A percentile compares a stretch with the other conserved stretches of the same genome.
These are phyloP conservation scores for Ogataea ramenticola DNA, from an alignment of 805 yeast species.

Conservation along the genomic window DNA sequence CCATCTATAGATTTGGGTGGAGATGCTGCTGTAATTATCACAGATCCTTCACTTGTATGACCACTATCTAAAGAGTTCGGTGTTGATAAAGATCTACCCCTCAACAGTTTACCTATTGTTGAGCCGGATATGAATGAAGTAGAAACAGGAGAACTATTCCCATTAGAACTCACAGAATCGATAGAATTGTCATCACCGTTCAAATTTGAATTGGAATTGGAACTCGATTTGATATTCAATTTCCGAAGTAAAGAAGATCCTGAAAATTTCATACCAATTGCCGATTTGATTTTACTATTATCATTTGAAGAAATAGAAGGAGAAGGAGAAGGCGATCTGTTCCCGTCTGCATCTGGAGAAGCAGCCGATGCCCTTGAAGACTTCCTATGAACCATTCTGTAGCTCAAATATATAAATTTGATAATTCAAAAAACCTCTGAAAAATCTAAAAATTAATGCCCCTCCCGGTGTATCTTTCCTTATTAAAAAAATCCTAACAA, in stretches of 20 bases:
- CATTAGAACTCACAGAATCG: neutral
- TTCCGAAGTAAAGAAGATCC: neutral
- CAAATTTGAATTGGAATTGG: neutral
- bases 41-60: neutral
- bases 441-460: too few species aligned
- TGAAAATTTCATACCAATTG: neutral
- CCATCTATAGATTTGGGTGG: too few species aligned
- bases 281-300: too few species aligned
- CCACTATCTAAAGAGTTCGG: neutral
- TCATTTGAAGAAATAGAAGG: neutral
- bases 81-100: neutral
- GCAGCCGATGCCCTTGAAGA: neutral
- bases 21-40: too few species aligned
- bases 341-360: neutral
- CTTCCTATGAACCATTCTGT: too few species aligned
- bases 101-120: neutral
- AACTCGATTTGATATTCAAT: neutral
- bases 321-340: neutral
- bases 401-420: neutral
- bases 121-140: neutral
- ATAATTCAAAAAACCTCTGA: neutral
- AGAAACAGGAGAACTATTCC: neutral
- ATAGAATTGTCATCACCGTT: neutral
- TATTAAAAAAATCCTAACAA: too few species aligned
- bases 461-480: too few species aligned